A percentile compares a stretch with the other conserved stretches of the same genome.
Conservation (phyloP, 352 stramenopile genomes). For the Aphanomyces invadans region DNA sequence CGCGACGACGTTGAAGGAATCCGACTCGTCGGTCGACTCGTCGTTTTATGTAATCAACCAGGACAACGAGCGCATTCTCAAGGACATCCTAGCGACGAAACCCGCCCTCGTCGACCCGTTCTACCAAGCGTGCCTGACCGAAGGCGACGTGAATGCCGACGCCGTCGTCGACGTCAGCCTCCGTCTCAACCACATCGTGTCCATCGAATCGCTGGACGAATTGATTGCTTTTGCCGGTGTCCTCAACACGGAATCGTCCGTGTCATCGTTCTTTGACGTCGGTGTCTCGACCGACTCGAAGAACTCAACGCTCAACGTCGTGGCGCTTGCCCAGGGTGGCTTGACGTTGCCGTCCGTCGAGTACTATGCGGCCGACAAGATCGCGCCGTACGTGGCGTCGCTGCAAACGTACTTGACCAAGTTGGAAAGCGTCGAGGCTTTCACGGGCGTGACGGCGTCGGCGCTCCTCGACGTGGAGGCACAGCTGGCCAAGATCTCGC, state of each 20-base stretch:
- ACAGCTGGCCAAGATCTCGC: conserved; percentile 67
- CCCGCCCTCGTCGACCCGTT: conserved; percentile 51
- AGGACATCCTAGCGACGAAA: conserved; percentile 37
- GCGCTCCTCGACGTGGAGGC: conserved; percentile 65
- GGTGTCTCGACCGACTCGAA: conserved; percentile 37
- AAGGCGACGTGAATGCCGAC: conserved; percentile 35
- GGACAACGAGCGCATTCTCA: conserved; percentile 47
- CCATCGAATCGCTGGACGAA: conserved; percentile 32
- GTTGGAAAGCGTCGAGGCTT: neutral
- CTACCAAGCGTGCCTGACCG: conserved; percentile 48
- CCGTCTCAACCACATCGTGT: conserved; percentile 37
- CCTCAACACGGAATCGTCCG: conserved; percentile 39
- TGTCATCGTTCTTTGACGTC: conserved; percentile 41
- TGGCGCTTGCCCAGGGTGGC: conserved; percentile 45
- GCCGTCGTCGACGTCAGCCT: conserved; percentile 35
- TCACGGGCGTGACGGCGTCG: conserved; percentile 23
- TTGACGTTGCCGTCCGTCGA: conserved; percentile 54
- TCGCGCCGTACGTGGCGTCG: conserved; percentile 30
- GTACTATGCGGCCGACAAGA: conserved; percentile 61
- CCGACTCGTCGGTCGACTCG: conserved; percentile 38
- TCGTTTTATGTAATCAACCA: conserved; percentile 51
- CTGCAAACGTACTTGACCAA: conserved; percentile 26
- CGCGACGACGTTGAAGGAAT: conserved; percentile 38
- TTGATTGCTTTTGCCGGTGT: conserved; percentile 39
- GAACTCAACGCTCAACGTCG: conserved; percentile 38